Evolutionary conservation across 192 early-diverging fungal genomes (phyloP).

Genomic region (Spinellus fusiger): DNA sequence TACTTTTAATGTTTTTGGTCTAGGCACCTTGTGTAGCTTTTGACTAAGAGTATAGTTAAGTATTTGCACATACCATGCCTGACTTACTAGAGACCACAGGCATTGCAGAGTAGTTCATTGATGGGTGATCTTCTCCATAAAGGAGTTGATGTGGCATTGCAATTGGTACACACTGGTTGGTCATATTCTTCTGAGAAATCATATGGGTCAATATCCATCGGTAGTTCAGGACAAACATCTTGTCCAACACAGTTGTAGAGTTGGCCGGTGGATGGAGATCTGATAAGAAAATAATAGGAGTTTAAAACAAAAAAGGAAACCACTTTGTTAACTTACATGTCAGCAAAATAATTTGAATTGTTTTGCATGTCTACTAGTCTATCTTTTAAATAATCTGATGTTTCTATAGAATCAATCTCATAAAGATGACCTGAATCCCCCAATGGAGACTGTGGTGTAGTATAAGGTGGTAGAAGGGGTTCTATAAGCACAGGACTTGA

Average conservation of each 20-base stretch:
- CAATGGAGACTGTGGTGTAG: not conserved
- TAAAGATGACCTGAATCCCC: too few species aligned
- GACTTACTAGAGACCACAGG: slow-evolving; percentile 90
- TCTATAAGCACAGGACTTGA: not conserved
- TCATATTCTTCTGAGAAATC: not conserved
- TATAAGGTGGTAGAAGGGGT: not conserved
- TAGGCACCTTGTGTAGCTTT: slow-evolving; percentile 77
- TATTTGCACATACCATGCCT: not conserved
- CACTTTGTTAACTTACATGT: too few species aligned
- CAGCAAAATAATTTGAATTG: too few species aligned
- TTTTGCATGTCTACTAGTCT: too few species aligned
- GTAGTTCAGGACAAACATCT: not conserved
- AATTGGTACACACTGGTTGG: slow-evolving; percentile 58
- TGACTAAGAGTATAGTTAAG: slow-evolving; percentile 10
- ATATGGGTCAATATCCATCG: not conserved
- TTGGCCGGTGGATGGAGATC: too few species aligned
- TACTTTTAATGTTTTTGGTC: slow-evolving; percentile 74
- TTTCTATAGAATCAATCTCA: too few species aligned
- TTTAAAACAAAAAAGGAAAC: too few species aligned
- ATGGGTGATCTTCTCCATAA: slow-evolving; percentile 88
- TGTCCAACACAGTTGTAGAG: too few species aligned
- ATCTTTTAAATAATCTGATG: too few species aligned
- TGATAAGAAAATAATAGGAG: too few species aligned
- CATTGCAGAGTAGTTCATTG: slow-evolving; percentile 91
- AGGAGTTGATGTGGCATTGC: slow-evolving; percentile 79